phyloP scores from a whole-genome alignment of 345 rosid species.

The Hirschfeldia incana region DNA sequence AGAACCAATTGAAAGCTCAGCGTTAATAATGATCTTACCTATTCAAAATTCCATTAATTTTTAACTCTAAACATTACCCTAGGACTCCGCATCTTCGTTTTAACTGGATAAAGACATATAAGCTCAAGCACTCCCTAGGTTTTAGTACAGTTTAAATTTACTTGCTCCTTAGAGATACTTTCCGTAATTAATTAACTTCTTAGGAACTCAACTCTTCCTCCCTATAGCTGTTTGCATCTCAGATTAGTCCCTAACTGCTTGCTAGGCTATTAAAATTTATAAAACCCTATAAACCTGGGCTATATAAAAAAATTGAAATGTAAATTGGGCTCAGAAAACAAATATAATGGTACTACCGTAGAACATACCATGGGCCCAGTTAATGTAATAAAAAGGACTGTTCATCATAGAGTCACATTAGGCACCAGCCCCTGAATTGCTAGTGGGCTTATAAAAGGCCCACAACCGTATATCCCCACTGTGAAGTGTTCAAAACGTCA shows the following conservation, averaged over 20 bases:
- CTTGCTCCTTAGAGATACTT: background rate
- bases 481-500: background rate
- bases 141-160: background rate
- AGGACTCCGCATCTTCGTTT: too few species aligned
- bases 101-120: background rate
- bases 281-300: background rate
- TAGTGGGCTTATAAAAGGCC: constrained; percentile 1
- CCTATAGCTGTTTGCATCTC: background rate
- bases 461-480: background rate
- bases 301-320: background rate
- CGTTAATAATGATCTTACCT: too few species aligned
- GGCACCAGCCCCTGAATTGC: background rate
- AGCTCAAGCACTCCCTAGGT: background rate
- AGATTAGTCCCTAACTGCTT: background rate
- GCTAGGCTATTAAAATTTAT: background rate
- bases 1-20: too few species aligned
- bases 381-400: background rate
- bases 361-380: background rate
- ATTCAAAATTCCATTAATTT: too few species aligned
- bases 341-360: too few species aligned
- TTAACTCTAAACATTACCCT: too few species aligned
- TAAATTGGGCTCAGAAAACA: background rate
- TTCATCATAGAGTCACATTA: background rate
- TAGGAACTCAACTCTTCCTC: background rate
- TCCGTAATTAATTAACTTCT: background rate